These are phyloP conservation scores for Lotmaria passim DNA, from an alignment of 208 protist genomes.

Conservation along the genomic window DNA sequence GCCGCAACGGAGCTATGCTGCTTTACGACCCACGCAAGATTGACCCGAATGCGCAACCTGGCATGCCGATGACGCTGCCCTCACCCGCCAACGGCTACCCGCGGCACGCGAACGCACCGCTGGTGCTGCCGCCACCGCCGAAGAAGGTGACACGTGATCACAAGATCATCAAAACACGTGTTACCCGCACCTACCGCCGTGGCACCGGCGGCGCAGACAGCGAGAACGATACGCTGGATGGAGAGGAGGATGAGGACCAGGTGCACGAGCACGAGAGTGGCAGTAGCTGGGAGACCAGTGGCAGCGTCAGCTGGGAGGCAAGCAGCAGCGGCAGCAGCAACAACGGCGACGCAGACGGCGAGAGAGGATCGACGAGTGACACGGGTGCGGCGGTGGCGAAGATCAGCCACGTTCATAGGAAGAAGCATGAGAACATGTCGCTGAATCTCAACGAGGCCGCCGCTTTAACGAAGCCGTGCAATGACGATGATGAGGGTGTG, in stretches of 20 bases:
- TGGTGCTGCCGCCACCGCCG: background rate
- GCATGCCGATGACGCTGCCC: slow-evolving; percentile 14
- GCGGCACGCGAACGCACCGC: slow-evolving; percentile 5
- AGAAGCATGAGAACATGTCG: background rate
- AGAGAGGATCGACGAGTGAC: background rate
- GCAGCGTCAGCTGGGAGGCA: slow-evolving; percentile 8
- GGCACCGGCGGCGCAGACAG: slow-evolving; percentile 29
- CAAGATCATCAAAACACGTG: slow-evolving; percentile 27
- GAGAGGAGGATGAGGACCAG: slow-evolving; percentile 2
- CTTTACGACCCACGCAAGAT: slow-evolving; percentile 11
- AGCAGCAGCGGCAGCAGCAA: slow-evolving; percentile 1
- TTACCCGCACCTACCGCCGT: slow-evolving; percentile 42
- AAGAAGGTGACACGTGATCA: slow-evolving; percentile 23
- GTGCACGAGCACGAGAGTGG: slow-evolving; percentile 8
- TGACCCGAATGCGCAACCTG: slow-evolving; percentile 8
- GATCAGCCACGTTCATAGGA: background rate
- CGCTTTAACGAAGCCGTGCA: background rate
- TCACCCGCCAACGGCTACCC: slow-evolving; percentile 8
- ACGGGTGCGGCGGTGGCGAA: background rate
- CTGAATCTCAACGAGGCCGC: background rate
- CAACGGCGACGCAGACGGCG: background rate
- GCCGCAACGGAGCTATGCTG: slow-evolving; percentile 5
- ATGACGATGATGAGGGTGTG: slow-evolving; percentile 30
- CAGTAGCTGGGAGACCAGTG: slow-evolving; percentile 27
- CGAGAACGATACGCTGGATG: background rate